Percentiles rank a stretch among this genome's conserved stretches.
Evolutionary conservation across 2,329 filamentous ascomycete genomes (phyloP).

Genomic region (Neofusicoccum sp.): DNA sequence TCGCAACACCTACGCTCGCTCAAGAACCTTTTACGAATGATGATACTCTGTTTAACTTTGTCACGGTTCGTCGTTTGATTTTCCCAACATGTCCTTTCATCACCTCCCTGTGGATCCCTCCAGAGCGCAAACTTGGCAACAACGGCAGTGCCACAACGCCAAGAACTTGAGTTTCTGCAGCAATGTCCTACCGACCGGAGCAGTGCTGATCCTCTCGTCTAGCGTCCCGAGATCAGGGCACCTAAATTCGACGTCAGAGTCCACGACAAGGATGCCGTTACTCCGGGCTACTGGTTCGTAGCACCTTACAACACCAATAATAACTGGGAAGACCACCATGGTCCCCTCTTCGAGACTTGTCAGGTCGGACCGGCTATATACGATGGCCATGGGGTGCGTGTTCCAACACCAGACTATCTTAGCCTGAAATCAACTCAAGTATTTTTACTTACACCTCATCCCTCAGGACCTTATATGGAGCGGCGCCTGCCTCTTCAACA

Average conservation of each 20-base stretch:
- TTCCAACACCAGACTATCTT: slow-evolving; percentile 39
- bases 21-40: slow-evolving; percentile 8
- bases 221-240: slow-evolving; percentile 17
- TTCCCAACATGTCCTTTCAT: not conserved
- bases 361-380: slow-evolving; percentile 29
- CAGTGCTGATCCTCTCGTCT: slow-evolving; percentile 9
- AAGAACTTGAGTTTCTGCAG: not conserved
- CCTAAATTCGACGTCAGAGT: slow-evolving; percentile 17
- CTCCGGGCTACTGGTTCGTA: slow-evolving; percentile 49
- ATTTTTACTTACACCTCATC: slow-evolving; percentile 20
- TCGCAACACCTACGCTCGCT: not conserved
- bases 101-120: not conserved
- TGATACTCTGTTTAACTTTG: slow-evolving; percentile 4
- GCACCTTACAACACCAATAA: slow-evolving; percentile 41
- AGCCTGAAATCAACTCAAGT: not conserved
- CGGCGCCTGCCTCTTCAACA: slow-evolving; percentile 47
- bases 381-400: slow-evolving; percentile 43
- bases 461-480: slow-evolving; percentile 48
- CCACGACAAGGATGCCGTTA: slow-evolving; percentile 13
- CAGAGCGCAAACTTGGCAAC: not conserved
- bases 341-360: slow-evolving; percentile 10
- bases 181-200: not conserved
- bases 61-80: slow-evolving; percentile 8
- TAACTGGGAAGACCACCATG: slow-evolving; percentile 5
- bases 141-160: not conserved